Conservation (phyloP, 371 early-diverging fungal genomes). For the Lichtheimia hyalospora region DNA sequence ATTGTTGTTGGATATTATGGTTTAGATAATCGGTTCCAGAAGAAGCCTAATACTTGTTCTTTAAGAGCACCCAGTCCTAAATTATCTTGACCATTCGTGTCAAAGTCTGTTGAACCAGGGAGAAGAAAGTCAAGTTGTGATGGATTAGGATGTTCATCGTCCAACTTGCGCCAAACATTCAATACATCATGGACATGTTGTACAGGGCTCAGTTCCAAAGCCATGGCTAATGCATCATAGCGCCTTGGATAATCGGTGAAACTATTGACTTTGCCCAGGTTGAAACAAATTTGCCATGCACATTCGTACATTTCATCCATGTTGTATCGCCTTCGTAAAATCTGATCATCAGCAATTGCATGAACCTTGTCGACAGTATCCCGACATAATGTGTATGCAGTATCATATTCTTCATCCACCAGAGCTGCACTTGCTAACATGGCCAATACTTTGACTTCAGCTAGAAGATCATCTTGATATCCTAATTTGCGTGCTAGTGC, state of each 20-base stretch:
- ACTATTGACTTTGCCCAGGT: constrained; percentile 44
- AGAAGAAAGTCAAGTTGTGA: constrained; percentile 3
- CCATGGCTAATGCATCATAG: constrained; percentile 60
- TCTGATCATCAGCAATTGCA: constrained; percentile 4
- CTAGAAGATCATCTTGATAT: constrained; percentile 44
- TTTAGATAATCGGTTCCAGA: background rate
- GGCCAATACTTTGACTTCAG: constrained; percentile 53
- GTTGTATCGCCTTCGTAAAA: constrained; percentile 7
- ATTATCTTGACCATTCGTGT: background rate
- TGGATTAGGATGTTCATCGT: constrained; percentile 26
- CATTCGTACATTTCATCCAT: constrained; percentile 49
- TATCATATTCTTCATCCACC: constrained; percentile 51
- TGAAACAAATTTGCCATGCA: constrained; percentile 58
- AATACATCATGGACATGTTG: constrained; percentile 58
- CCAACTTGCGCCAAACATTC: constrained; percentile 58
- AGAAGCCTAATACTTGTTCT: background rate
- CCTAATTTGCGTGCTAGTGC: constrained; percentile 65
- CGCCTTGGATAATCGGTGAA: constrained; percentile 48
- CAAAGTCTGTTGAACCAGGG: background rate
- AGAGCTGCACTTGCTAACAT: constrained; percentile 65
- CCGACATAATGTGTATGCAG: constrained; percentile 54
- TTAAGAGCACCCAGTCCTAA: background rate
- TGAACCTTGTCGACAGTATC: constrained; percentile 41
- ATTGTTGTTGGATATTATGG: background rate
- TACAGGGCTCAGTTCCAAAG: constrained; percentile 58